phyloP scores from a whole-genome alignment of 495 filamentous ascomycete genomes.

The Neurospora pannonica region DNA sequence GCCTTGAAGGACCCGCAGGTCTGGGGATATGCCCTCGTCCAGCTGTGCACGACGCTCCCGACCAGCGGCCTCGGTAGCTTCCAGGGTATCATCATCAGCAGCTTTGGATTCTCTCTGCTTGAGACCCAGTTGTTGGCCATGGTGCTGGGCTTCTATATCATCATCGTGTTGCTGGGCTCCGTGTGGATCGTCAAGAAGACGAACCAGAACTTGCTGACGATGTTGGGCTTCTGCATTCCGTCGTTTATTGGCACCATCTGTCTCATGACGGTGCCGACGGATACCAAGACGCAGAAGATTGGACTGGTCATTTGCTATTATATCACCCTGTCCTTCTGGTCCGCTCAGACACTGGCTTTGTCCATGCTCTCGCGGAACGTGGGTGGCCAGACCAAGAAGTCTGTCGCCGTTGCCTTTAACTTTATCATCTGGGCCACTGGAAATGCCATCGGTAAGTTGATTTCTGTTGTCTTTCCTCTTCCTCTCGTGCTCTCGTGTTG shows the following conservation, averaged over 20 bases:
- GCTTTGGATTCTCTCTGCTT: slow-evolving; percentile 39
- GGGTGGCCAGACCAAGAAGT: slow-evolving; percentile 48
- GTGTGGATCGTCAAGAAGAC: slow-evolving; percentile 56
- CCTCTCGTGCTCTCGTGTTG: neutral
- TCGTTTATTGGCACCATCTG: slow-evolving; percentile 48
- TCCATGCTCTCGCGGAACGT: slow-evolving; percentile 43
- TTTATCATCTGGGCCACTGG: slow-evolving; percentile 43
- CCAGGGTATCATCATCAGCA: slow-evolving; percentile 50
- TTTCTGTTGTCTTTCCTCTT: neutral
- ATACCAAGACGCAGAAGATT: slow-evolving; percentile 33
- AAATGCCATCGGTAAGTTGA: slow-evolving; percentile 35
- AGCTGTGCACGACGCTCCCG: slow-evolving; percentile 57
- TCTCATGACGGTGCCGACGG: slow-evolving; percentile 41
- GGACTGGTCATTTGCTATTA: slow-evolving; percentile 50
- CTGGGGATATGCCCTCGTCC: slow-evolving; percentile 42
- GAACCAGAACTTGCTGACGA: slow-evolving; percentile 53
- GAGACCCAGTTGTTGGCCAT: slow-evolving; percentile 54
- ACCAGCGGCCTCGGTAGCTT: slow-evolving; percentile 60
- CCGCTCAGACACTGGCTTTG: slow-evolving; percentile 44
- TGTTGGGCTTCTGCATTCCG: slow-evolving; percentile 56
- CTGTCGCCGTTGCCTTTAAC: slow-evolving; percentile 35
- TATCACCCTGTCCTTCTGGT: slow-evolving; percentile 48
- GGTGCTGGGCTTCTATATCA: slow-evolving; percentile 63
- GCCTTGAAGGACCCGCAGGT: slow-evolving; percentile 41
- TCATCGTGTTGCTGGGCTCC: slow-evolving; percentile 52